Conservation (phyloP, 2,329 filamentous ascomycete genomes). For the Phyllosticta ampelicida region DNA sequence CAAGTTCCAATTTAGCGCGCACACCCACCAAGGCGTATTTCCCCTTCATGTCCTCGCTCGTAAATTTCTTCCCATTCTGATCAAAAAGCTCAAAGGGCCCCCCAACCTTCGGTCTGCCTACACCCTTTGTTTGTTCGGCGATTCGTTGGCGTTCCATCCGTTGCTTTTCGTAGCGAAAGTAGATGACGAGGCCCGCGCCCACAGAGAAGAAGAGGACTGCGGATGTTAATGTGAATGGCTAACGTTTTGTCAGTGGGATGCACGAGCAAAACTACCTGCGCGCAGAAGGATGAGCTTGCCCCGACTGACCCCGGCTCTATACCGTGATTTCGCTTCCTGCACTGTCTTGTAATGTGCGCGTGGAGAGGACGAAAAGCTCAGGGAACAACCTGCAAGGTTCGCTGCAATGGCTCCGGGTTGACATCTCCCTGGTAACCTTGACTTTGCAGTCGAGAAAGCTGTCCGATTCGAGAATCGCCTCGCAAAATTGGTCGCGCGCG, state of each 20-base stretch:
- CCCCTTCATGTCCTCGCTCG: constrained; percentile 71
- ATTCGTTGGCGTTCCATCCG: constrained; percentile 82
- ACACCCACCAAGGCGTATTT: constrained; percentile 60
- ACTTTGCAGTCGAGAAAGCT: not conserved
- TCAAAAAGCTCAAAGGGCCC: constrained; percentile 75
- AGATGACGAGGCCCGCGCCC: constrained; percentile 68
- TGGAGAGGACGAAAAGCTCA: constrained; percentile 2
- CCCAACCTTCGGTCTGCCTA: constrained; percentile 87
- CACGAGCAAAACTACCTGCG: not conserved
- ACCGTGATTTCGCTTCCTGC: constrained; percentile 10
- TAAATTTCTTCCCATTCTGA: constrained; percentile 68
- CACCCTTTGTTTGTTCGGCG: constrained; percentile 84
- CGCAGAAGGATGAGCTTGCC: not conserved
- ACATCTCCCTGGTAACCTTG: not conserved
- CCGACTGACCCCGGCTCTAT: constrained; percentile 9
- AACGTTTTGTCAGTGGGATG: not conserved
- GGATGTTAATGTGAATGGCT: constrained; percentile 92
- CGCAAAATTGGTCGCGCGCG: not conserved
- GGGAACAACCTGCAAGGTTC: not conserved
- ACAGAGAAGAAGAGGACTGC: constrained; percentile 75
- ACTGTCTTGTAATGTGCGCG: constrained; percentile 10
- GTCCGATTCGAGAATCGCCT: not conserved
- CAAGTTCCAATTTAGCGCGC: not conserved
- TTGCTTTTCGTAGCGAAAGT: constrained; percentile 88
- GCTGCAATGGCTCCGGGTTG: not conserved